Evolutionary conservation across 2,329 filamentous ascomycete species (phyloP).

Genomic region (Bipolaris oryzae): DNA sequence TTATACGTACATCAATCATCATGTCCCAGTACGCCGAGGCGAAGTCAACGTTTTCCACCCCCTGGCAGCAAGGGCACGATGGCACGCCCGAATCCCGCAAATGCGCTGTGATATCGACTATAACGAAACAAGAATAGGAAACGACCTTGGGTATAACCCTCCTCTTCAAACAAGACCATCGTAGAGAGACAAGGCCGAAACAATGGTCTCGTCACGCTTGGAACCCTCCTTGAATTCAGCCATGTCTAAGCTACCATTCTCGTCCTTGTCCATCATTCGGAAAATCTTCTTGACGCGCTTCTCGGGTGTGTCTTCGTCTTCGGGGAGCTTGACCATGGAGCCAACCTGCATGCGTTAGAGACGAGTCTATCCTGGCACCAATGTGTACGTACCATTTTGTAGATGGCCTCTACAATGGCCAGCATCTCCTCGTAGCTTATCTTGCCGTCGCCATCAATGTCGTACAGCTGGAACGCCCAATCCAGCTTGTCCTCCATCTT

Average conservation of each 20-base stretch:
- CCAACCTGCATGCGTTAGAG: slow-evolving; percentile 70
- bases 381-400: slow-evolving; percentile 83
- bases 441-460: slow-evolving; percentile 98
- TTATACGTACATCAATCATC: slow-evolving; percentile 46
- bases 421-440: slow-evolving; percentile 99
- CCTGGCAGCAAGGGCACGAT: slow-evolving; percentile 41
- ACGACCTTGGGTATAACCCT: slow-evolving; percentile 30
- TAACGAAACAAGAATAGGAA: slow-evolving; percentile 38
- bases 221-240: slow-evolving; percentile 99
- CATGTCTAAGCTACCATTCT: slow-evolving; percentile 96
- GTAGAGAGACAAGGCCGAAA: slow-evolving; percentile 93
- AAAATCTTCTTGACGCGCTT: slow-evolving; percentile 99
- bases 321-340: slow-evolving; percentile 97
- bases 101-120: slow-evolving; percentile 50
- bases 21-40: slow-evolving; percentile 43
- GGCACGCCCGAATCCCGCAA: slow-evolving; percentile 37
- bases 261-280: slow-evolving; percentile 99
- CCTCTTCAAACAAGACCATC: slow-evolving; percentile 80
- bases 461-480: slow-evolving; percentile 99
- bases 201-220: slow-evolving; percentile 98
- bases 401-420: slow-evolving; percentile 97
- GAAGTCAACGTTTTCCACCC: slow-evolving; percentile 35
- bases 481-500: slow-evolving; percentile 99
- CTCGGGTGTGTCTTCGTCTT: slow-evolving; percentile 98
- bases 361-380: neutral